Evolutionary conservation across 2,329 filamentous ascomycete species (phyloP).

Genomic region (Penicillium brasilianum): DNA sequence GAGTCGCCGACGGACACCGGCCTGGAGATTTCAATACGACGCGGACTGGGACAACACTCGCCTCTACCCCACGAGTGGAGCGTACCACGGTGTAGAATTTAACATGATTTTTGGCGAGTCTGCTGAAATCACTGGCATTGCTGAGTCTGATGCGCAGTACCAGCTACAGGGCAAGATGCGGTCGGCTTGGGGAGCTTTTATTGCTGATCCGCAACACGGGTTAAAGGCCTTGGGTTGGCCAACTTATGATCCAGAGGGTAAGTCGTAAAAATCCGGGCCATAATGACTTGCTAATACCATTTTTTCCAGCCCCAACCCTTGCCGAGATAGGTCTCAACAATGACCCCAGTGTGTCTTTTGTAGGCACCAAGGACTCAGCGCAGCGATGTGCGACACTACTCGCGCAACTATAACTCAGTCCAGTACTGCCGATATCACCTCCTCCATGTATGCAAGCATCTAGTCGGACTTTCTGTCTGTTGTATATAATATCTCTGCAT

Average conservation of each 20-base stretch:
- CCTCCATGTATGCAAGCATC: background rate
- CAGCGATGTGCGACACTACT: background rate
- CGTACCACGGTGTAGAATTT: slow-evolving; percentile 57
- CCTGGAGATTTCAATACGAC: slow-evolving; percentile 55
- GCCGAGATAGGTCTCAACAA: background rate
- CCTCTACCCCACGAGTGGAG: slow-evolving; percentile 52
- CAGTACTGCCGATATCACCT: background rate
- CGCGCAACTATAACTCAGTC: background rate
- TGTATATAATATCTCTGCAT: background rate
- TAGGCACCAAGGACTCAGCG: background rate
- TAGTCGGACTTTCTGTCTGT: background rate
- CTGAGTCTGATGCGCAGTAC: slow-evolving; percentile 36
- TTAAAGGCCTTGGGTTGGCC: slow-evolving; percentile 45
- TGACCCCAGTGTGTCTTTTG: background rate
- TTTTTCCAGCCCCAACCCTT: background rate
- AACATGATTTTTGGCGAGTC: slow-evolving; percentile 54
- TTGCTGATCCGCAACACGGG: slow-evolving; percentile 42
- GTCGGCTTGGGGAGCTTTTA: slow-evolving; percentile 48
- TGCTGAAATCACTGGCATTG: slow-evolving; percentile 47
- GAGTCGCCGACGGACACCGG: slow-evolving; percentile 38
- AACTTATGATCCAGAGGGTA: slow-evolving; percentile 30
- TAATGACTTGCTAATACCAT: background rate
- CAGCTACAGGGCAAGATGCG: slow-evolving; percentile 32
- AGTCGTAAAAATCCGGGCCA: background rate
- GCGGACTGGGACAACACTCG: slow-evolving; percentile 58